These are phyloP conservation scores for Jatropha multifida DNA, from an alignment of 441 rosid species.

Conservation along the genomic window DNA sequence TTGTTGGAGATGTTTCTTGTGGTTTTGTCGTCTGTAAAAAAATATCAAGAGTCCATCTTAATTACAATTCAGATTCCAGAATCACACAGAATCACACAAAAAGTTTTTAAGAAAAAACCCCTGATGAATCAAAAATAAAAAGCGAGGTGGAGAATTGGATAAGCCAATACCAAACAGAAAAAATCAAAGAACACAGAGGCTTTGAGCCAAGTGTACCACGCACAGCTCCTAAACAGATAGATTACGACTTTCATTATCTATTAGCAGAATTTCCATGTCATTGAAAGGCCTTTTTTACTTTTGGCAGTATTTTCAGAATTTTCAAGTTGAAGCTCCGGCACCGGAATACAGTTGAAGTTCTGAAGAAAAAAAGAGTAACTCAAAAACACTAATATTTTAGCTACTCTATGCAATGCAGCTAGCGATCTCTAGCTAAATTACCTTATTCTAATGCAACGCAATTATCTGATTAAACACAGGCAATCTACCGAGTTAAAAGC, in stretches of 20 bases:
- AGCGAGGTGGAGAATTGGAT: neutral
- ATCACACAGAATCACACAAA: neutral
- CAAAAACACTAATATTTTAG: neutral
- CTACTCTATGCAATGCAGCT: slow-evolving; percentile 13
- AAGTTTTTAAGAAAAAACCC: neutral
- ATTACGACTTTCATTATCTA: neutral
- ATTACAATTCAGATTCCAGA: neutral
- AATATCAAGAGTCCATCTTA: neutral
- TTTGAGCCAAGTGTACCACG: neutral
- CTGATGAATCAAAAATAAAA: neutral
- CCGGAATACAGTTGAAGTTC: neutral
- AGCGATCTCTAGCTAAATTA: neutral
- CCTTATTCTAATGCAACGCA: neutral
- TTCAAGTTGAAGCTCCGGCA: neutral
- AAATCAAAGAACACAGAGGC: neutral
- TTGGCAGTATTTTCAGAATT: neutral
- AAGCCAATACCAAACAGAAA: neutral
- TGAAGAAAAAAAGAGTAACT: neutral
- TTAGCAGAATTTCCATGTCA: neutral
- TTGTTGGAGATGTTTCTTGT: slow-evolving; percentile 36
- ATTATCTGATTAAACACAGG: neutral
- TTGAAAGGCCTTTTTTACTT: no score
- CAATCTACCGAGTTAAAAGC: neutral
- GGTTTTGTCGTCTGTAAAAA: slow-evolving; percentile 30
- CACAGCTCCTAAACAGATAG: neutral